A percentile compares a stretch with the other conserved stretches of the same genome.
Conservation (phyloP, 495 filamentous ascomycete genomes). For the Aspergillus affinis region DNA sequence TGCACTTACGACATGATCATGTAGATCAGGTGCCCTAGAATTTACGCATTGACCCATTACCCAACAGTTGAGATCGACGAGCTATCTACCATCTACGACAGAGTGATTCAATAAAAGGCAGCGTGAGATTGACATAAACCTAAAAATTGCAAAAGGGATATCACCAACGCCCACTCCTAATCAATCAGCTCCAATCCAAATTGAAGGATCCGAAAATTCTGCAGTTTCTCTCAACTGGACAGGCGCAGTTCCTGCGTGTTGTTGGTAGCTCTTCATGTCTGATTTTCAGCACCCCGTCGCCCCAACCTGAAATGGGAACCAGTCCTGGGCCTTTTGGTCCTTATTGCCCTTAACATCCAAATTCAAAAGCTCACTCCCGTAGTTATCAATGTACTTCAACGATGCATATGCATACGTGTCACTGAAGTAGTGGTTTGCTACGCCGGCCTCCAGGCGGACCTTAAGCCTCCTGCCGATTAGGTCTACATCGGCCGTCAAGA, state of each 20-base stretch:
- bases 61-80: too few species aligned
- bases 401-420: slow-evolving; percentile 10
- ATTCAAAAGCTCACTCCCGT: slow-evolving; percentile 3
- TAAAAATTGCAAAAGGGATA: too few species aligned
- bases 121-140: too few species aligned
- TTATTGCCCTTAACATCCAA: slow-evolving; percentile 5
- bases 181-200: neutral
- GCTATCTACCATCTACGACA: too few species aligned
- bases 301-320: slow-evolving; percentile 4
- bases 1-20: neutral
- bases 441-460: neutral
- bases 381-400: neutral
- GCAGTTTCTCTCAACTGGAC: neutral
- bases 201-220: neutral
- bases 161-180: too few species aligned
- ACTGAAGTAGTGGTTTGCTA: slow-evolving; percentile 5
- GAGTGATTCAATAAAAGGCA: too few species aligned
- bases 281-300: slow-evolving; percentile 4
- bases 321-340: neutral
- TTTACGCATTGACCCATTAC: too few species aligned
- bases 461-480: neutral
- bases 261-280: slow-evolving; percentile 7
- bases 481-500: neutral
- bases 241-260: slow-evolving; percentile 1
- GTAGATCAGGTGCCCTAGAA: neutral